A percentile compares a stretch with the other conserved stretches of the same genome.
Evolutionary conservation across 345 rosid species (phyloP).

Genomic region (Camelina hispida): DNA sequence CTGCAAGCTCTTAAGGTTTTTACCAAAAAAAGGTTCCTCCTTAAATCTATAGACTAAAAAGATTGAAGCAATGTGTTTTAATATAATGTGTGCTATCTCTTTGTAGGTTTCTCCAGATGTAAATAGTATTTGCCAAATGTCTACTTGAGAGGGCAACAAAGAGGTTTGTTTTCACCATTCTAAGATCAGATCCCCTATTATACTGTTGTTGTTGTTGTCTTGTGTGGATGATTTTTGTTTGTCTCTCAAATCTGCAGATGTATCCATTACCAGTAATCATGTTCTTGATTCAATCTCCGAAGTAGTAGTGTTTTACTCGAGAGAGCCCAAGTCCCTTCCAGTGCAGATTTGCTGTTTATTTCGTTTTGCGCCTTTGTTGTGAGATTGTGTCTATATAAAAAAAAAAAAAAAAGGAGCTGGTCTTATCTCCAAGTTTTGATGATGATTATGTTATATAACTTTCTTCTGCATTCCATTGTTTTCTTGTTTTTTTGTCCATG

Average conservation of each 20-base stretch:
- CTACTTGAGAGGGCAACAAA: slow-evolving; percentile 36
- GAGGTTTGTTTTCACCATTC: slow-evolving; percentile 28
- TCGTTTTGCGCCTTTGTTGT: slow-evolving; percentile 4
- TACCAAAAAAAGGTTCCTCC: neutral
- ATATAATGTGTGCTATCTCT: slow-evolving; percentile 14
- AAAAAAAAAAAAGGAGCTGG: neutral
- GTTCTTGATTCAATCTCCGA: slow-evolving; percentile 17
- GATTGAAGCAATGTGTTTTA: slow-evolving; percentile 6
- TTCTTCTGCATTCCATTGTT: slow-evolving; percentile 3
- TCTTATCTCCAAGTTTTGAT: slow-evolving; percentile 35
- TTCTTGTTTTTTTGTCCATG: slow-evolving; percentile 13
- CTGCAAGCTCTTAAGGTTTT: slow-evolving; percentile 25
- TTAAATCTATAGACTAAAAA: neutral
- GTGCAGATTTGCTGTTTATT: slow-evolving; percentile 9
- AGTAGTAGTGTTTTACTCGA: slow-evolving; percentile 1
- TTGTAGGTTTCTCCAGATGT: slow-evolving; percentile 36
- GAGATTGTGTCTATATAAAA: slow-evolving; percentile 32
- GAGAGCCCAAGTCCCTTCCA: neutral
- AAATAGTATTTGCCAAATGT: slow-evolving; percentile 30
- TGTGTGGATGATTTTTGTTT: neutral
- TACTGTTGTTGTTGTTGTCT: neutral
- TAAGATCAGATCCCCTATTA: neutral
- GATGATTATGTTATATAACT: neutral
- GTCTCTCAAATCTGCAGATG: slow-evolving; percentile 33
- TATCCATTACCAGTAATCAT: slow-evolving; percentile 8